phyloP scores from a whole-genome alignment of 1,284 basidiomycete species.

The Ceratobasidium sp. region DNA sequence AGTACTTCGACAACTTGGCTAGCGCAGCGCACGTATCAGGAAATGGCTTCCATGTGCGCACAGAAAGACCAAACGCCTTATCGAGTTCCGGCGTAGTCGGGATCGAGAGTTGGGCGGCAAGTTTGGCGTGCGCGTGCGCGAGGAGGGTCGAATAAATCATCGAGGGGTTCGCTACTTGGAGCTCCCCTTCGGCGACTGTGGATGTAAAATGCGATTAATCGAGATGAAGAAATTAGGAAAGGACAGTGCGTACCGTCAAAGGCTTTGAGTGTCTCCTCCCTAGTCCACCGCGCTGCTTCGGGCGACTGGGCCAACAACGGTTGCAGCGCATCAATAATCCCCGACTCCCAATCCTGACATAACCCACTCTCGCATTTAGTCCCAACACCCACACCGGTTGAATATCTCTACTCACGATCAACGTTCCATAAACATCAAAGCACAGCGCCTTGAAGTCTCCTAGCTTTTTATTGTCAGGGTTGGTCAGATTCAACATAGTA shows the following conservation, averaged over 20 bases:
- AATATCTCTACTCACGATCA: conserved; percentile 63
- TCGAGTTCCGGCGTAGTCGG: conserved; percentile 53
- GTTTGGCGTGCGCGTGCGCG: conserved; percentile 64
- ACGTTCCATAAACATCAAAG: conserved; percentile 79
- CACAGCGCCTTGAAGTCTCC: conserved; percentile 67
- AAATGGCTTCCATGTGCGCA: conserved; percentile 73
- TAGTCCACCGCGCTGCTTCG: conserved; percentile 63
- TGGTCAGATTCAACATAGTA: conserved; percentile 22
- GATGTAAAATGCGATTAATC: not conserved
- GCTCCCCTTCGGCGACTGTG: conserved; percentile 65
- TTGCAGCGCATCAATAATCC: conserved; percentile 67
- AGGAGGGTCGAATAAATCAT: conserved; percentile 74
- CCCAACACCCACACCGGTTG: not conserved
- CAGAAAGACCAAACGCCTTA: conserved; percentile 68
- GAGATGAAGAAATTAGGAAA: not conserved
- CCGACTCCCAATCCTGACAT: conserved; percentile 76
- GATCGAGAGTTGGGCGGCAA: conserved; percentile 55
- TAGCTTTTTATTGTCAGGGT: conserved; percentile 52
- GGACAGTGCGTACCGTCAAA: conserved; percentile 58
- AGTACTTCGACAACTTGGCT: conserved; percentile 68
- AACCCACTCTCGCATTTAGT: not conserved
- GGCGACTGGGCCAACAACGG: conserved; percentile 66
- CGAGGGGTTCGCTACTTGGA: conserved; percentile 69
- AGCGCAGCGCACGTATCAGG: conserved; percentile 74
- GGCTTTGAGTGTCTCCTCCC: conserved; percentile 66